phyloP scores from a whole-genome alignment of 352 stramenopile species.

The Thraustotheca clavata region DNA sequence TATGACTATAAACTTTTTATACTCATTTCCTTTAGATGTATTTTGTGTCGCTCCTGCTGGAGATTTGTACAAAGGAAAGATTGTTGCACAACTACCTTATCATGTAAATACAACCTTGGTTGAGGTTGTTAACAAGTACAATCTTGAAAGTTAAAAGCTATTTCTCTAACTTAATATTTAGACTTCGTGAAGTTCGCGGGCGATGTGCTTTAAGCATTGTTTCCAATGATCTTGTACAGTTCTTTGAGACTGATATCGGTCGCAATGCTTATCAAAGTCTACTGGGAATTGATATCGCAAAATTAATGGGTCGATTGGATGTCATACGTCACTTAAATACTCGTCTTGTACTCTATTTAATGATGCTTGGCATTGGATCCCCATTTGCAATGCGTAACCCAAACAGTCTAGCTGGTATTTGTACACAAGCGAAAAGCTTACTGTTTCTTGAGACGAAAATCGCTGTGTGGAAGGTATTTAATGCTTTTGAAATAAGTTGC shows the following conservation, averaged over 20 bases:
- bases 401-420: background rate
- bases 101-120: slow-evolving; percentile 11
- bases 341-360: slow-evolving; percentile 5
- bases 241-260: background rate
- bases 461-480: slow-evolving; percentile 19
- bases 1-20: background rate
- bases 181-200: slow-evolving; percentile 7
- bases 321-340: slow-evolving; percentile 7
- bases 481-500: background rate
- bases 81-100: background rate
- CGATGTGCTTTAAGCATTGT: slow-evolving; percentile 10
- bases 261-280: background rate
- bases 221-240: background rate
- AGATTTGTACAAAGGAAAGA: slow-evolving; percentile 3
- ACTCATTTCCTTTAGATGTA: background rate
- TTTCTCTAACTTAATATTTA: background rate
- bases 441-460: slow-evolving; percentile 21
- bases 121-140: slow-evolving; percentile 10
- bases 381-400: background rate
- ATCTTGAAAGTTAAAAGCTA: background rate
- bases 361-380: slow-evolving; percentile 16
- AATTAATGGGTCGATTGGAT: slow-evolving; percentile 12
- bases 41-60: slow-evolving; percentile 10
- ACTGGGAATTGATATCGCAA: background rate
- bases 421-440: slow-evolving; percentile 6